Evolutionary conservation across 306 rosid genomes (phyloP).

Genomic region (Prunus kanzakura): DNA sequence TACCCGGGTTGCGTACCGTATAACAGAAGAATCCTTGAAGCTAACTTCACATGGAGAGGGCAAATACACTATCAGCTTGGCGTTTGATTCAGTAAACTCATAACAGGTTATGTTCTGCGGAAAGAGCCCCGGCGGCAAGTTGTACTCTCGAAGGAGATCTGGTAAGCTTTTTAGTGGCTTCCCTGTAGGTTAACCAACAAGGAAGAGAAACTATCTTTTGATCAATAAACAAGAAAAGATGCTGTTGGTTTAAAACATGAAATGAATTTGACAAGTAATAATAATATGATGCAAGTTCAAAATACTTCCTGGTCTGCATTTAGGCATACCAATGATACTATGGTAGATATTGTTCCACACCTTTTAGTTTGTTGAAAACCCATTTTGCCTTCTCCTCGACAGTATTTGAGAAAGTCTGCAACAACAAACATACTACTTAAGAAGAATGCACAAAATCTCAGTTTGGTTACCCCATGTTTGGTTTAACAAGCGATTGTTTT

Average conservation of each 20-base stretch:
- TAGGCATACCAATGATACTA: background rate
- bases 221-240: background rate
- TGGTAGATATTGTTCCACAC: conserved; percentile 24
- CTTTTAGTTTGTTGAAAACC: conserved; percentile 95
- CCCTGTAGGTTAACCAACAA: conserved; percentile 41
- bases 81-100: conserved; percentile 74
- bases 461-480: background rate
- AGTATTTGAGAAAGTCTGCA: conserved; percentile 81
- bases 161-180: conserved; percentile 72
- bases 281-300: background rate
- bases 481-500: background rate
- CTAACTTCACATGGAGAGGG: conserved; percentile 80
- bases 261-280: too few relatives aligned
- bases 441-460: background rate
- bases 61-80: conserved; percentile 75
- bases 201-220: background rate
- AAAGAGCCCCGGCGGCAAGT: conserved; percentile 80
- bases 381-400: conserved; percentile 98
- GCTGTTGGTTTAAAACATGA: too few relatives aligned
- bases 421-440: conserved; percentile 12
- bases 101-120: conserved; percentile 78
- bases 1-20: conserved; percentile 70
- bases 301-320: background rate
- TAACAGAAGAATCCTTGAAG: conserved; percentile 84
- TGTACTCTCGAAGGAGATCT: conserved; percentile 88